Evolutionary conservation across 176 grass and related monocot genomes (phyloP), one percentile per base, ranked within the genome.

Genomic region (Avena atlantica): DNA sequence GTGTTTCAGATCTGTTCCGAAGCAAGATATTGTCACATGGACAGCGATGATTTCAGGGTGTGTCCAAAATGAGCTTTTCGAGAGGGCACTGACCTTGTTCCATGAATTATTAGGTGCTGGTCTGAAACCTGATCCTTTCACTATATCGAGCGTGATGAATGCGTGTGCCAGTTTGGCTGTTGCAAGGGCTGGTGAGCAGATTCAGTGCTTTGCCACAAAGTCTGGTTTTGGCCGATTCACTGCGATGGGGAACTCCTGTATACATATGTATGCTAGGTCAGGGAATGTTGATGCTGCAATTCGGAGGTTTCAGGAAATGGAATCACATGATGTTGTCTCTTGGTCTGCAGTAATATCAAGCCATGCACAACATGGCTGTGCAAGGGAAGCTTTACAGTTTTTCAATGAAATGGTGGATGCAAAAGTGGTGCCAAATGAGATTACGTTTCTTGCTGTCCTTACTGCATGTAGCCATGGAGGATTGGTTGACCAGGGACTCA

Each of bases 251-350:
- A 96, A 96, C 75, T 94, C 94, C 42, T 90, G 87, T 66, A 92
- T 96, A 60, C 90, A 87, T 74, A 94, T 96, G 94, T 94, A 92
- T 89, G 89, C 94, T 79, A 96, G 92, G 13, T 92, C 94, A 56
- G 92, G 94, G 27, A 83, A 91, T 81, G 87, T 96, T 45, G 88
- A 87, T 87, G 92, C 89, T 88, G 89, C 80, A 47, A 49, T 74
- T 74, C 27, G 11, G 75, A 93, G 72, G 79, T 96, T 96, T 90
- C 76, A 83, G 49, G 94, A 96, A 82, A 96, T 94, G 89, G 83
- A 88, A 65, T 85, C 79, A 12, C 83, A 19, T 16, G 89, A 92
- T 82, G 86, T 92, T 53, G 75, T 96, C 21, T 96, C 94, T 20
- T 96, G 94, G 94, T 93, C 94, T 88, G 82, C 92, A 75, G 61